phyloP scores from a whole-genome alignment of 257 asterid species.

The Primulina huaijiensis region DNA sequence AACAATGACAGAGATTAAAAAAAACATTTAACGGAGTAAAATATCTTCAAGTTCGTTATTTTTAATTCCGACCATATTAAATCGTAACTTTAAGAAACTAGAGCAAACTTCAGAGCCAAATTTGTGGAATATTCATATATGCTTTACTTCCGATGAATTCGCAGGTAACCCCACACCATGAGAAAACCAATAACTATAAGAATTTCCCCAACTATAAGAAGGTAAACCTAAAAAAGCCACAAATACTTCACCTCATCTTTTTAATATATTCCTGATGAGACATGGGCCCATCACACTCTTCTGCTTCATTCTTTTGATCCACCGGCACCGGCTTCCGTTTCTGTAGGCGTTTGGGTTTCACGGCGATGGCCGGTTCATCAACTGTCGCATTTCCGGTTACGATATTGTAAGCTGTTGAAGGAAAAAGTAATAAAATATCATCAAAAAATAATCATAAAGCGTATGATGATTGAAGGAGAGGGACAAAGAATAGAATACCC shows the following conservation, averaged over 20 bases:
- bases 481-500: conserved; percentile 26
- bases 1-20: no score
- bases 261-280: not conserved
- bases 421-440: not conserved
- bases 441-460: not conserved
- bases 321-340: not conserved
- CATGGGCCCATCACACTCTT: not conserved
- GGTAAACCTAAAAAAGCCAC: not conserved
- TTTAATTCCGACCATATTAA: no score
- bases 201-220: not conserved
- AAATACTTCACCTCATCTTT: not conserved
- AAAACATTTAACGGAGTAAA: no score
- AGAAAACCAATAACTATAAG: not conserved
- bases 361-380: not conserved
- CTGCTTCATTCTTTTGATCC: not conserved
- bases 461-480: no score
- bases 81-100: no score
- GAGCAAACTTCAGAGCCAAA: not conserved
- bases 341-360: not conserved
- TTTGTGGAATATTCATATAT: not conserved
- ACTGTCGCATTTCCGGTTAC: not conserved
- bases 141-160: not conserved
- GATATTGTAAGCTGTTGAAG: not conserved
- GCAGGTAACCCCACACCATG: not conserved
- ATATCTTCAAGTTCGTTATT: no score